Percentiles rank a stretch among this genome's conserved stretches.
phyloP scores from a whole-genome alignment of 202 grass and related monocot species.

The Cymbopogon flexuosus region DNA sequence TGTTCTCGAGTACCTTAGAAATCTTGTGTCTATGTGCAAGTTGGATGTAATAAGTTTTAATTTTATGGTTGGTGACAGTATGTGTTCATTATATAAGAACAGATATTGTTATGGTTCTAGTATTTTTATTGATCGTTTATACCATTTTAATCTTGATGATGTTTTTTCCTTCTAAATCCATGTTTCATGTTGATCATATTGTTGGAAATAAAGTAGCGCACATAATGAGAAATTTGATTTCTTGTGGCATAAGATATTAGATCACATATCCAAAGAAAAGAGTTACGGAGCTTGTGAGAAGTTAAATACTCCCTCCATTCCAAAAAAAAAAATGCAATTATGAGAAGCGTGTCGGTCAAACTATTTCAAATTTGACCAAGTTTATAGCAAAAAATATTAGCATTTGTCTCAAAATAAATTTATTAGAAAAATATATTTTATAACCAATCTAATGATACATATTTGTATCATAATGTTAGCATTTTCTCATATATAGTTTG shows the following conservation, averaged over 20 bases:
- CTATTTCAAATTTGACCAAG: too few relatives aligned
- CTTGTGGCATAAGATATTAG: neutral
- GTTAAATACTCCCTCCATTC: neutral
- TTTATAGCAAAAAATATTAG: too few relatives aligned
- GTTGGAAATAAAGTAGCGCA: neutral
- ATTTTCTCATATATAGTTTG: too few relatives aligned
- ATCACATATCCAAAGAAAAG: neutral
- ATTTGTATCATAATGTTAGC: too few relatives aligned
- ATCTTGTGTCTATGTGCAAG: neutral
- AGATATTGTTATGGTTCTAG: neutral
- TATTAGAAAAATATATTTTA: too few relatives aligned
- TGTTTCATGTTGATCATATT: neutral
- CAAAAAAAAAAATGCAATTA: too few relatives aligned
- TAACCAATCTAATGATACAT: too few relatives aligned
- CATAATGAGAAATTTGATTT: neutral
- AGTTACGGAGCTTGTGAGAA: neutral
- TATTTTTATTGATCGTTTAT: neutral
- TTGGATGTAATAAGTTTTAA: neutral
- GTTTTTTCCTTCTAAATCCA: neutral
- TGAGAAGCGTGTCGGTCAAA: too few relatives aligned
- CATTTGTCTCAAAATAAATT: too few relatives aligned
- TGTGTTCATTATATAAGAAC: neutral
- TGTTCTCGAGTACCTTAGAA: neutral
- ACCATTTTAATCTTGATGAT: neutral
- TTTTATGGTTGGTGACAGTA: neutral